Evolutionary conservation across 163 green algal species (phyloP).

Genomic region (Chlamydomonas reinhardtii): DNA sequence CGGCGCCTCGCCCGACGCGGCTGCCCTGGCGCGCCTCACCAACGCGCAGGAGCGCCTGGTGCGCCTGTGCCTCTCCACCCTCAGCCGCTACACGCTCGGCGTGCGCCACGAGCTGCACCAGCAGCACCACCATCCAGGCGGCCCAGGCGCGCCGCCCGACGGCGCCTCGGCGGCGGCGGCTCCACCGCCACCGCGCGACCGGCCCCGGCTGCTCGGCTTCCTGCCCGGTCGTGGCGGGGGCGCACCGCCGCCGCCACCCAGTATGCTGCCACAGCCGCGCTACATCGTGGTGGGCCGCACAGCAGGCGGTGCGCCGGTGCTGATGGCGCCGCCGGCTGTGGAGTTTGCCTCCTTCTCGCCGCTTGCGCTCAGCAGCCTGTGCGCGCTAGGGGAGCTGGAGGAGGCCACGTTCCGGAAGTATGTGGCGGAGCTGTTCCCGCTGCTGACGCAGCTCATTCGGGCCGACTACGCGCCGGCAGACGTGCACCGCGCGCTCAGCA

Average conservation of each 20-base stretch:
- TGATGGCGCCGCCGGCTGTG: conserved; percentile 68
- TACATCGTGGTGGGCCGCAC: conserved; percentile 57
- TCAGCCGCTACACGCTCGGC: conserved; percentile 63
- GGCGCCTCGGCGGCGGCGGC: background rate
- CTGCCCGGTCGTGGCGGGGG: conserved; percentile 13
- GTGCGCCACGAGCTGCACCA: conserved; percentile 5
- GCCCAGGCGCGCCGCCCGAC: background rate
- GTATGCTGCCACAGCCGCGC: conserved; percentile 29
- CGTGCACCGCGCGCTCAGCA: conserved; percentile 80
- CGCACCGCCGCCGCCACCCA: background rate
- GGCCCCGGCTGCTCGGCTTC: conserved; percentile 25
- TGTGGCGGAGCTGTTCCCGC: conserved; percentile 84
- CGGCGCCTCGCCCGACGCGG: background rate
- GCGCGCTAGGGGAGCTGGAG: conserved; percentile 58
- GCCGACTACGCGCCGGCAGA: conserved; percentile 83
- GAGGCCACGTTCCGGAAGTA: conserved; percentile 73
- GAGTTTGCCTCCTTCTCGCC: conserved; percentile 81
- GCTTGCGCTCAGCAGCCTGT: conserved; percentile 82
- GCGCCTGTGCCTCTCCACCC: conserved; percentile 72
- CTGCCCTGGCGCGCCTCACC: conserved; percentile 4
- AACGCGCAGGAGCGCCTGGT: conserved; percentile 60
- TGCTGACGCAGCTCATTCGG: conserved; percentile 84
- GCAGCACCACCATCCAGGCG: conserved; percentile 33
- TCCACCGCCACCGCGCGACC: conserved; percentile 18
- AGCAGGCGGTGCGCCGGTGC: conserved; percentile 51